phyloP scores from a whole-genome alignment of 1,284 basidiomycete genomes.

The Boletellus deceptivus region DNA sequence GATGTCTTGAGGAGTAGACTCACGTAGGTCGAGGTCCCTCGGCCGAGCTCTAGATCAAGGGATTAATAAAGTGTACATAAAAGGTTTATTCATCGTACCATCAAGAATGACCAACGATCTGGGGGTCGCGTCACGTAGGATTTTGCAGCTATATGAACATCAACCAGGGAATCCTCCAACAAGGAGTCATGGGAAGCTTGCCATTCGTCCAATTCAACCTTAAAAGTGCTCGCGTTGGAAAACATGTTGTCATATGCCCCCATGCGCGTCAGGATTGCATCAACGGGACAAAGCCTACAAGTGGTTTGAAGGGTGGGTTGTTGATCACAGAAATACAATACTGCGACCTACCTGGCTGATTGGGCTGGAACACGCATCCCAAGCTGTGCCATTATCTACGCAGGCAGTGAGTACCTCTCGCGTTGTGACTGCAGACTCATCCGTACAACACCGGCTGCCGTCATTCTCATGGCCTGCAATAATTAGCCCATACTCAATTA shows the following conservation, averaged over 20 bases:
- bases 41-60: slow-evolving; percentile 68
- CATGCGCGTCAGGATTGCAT: slow-evolving; percentile 96
- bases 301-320: background rate
- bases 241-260: slow-evolving; percentile 99
- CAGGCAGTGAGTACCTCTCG: slow-evolving; percentile 8
- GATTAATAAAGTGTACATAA: slow-evolving; percentile 10
- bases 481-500: slow-evolving; percentile 4
- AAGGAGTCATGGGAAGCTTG: slow-evolving; percentile 30
- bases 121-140: slow-evolving; percentile 87
- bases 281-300: slow-evolving; percentile 80
- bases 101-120: slow-evolving; percentile 94
- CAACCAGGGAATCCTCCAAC: background rate
- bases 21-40: slow-evolving; percentile 84
- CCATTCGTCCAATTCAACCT: slow-evolving; percentile 96
- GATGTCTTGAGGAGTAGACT: slow-evolving; percentile 31
- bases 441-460: slow-evolving; percentile 83
- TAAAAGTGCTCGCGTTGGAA: slow-evolving; percentile 91
- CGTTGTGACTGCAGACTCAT: background rate
- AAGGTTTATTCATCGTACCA: slow-evolving; percentile 48
- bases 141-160: slow-evolving; percentile 68
- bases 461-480: slow-evolving; percentile 85
- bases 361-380: slow-evolving; percentile 96
- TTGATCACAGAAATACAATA: background rate
- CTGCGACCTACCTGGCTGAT: slow-evolving; percentile 60
- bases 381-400: slow-evolving; percentile 90